Base-by-base conservation (phyloP, 1,284 basidiomycete species). In the Trichosporon sp. region DNA sequence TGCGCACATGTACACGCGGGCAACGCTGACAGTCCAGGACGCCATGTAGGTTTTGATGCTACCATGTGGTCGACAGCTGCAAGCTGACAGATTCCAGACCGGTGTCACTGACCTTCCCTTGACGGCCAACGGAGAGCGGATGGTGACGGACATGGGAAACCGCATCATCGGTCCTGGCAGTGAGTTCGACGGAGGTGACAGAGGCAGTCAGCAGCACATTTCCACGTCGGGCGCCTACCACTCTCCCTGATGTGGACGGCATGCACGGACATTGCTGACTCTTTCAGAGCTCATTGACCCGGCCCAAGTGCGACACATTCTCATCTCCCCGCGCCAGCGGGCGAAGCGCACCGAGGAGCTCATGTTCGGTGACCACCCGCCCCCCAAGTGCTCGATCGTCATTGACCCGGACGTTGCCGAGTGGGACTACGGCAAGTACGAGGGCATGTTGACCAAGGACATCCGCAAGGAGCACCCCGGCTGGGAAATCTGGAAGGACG, bases 361-460 rank as follows among this genome's bases (percentile, higher is more conserved):
- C 63, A 74, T 84, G n/a, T 84, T 84, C 70, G 80, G 79, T 61
- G 76, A 78, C 59, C 72, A 81, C 71, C 74, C 70, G 32, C 79
- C 78, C 1, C 64, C 74, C 31, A 72, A 77, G 56, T 80, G 78
- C 67, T 69, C 74, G n/a, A 74, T 81, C 56, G 67, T 65, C 8
- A 83, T 83, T 1, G 77, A 79, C 46, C 77, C 81, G 63, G 81
- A 83, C 54, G 81, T 85, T 16, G 79, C 78, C n/a, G 86, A 96
- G 83, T 96, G 94, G 93, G 91, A 95, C 78, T 96, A 96, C 80
- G 93, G 94, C 32, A 88, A 92, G 10, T 96, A 93, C 78, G 94
- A 97, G 81, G 94, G 94, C 11, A 87, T 94, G 59, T 80, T 88
- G 56, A 87, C 90, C 16, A 84, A 88, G 35, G 91, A 96, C 77